Conservation (phyloP, 208 protist species). For the Leishmania gerbilli region DNA sequence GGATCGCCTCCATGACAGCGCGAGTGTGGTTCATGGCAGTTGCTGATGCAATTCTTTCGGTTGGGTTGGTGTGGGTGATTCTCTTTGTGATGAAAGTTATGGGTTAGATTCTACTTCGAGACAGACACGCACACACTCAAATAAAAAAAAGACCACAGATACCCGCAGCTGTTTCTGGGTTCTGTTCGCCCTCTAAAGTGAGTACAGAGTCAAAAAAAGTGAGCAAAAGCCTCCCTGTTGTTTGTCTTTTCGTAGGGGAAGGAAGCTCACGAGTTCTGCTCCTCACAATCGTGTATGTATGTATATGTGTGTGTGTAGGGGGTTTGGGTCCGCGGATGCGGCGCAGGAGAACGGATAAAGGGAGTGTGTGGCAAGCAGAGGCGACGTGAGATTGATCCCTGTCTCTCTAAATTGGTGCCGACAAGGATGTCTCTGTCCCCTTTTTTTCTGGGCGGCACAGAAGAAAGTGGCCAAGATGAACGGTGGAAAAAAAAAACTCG, state of each 20-base stretch:
- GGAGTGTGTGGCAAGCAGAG: not conserved
- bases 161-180: not conserved
- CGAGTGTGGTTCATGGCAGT: not conserved
- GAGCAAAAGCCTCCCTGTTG: too few relatives aligned
- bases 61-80: not conserved
- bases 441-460: not conserved
- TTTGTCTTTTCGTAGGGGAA: too few relatives aligned
- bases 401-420: not conserved
- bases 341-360: not conserved
- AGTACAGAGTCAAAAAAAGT: not conserved
- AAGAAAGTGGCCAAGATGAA: not conserved
- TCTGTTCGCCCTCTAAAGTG: not conserved
- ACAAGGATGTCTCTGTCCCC: not conserved
- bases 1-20: constrained; percentile 11
- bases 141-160: not conserved
- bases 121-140: not conserved
- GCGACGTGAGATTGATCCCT: not conserved
- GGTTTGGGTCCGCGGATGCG: not conserved
- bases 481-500: not conserved
- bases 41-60: not conserved
- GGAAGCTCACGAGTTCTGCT: not conserved
- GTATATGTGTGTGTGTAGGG: not conserved
- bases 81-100: not conserved
- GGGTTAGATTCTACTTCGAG: not conserved
- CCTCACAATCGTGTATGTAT: not conserved